Evolutionary conservation across 768 basidiomycete genomes (phyloP).

Genomic region (Butyriboletus loyo): DNA sequence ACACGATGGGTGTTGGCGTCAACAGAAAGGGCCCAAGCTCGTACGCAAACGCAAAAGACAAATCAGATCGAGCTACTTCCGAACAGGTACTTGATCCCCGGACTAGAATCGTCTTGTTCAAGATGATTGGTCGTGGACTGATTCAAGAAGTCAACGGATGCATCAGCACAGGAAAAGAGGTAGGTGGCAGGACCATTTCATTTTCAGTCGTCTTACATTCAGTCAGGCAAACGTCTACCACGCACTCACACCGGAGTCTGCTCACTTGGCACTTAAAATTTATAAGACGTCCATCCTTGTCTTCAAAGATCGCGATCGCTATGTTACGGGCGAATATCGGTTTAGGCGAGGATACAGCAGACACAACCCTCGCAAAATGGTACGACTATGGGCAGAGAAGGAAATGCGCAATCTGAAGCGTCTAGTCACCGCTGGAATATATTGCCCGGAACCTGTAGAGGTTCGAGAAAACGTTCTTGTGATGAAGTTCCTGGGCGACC

Average conservation of each 20-base stretch:
- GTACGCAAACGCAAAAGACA: constrained; percentile 88
- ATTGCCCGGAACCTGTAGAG: constrained; percentile 86
- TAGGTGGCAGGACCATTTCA: constrained; percentile 28
- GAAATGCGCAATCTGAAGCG: constrained; percentile 95
- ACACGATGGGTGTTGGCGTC: constrained; percentile 65
- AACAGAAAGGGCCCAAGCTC: constrained; percentile 93
- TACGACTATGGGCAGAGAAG: constrained; percentile 97
- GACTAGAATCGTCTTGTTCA: constrained; percentile 91
- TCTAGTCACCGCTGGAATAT: constrained; percentile 76
- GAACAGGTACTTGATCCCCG: constrained; percentile 97
- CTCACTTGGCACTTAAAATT: constrained; percentile 90
- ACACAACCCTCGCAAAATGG: constrained; percentile 97
- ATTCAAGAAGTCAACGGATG: constrained; percentile 93
- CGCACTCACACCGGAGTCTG: constrained; percentile 52
- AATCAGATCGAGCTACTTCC: constrained; percentile 92
- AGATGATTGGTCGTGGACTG: constrained; percentile 90
- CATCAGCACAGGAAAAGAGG: constrained; percentile 98
- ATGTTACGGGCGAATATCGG: constrained; percentile 94
- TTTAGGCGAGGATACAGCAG: constrained; percentile 88
- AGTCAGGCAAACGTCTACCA: constrained; percentile 95
- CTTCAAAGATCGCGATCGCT: constrained; percentile 97
- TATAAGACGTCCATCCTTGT: constrained; percentile 98
- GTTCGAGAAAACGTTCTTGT: constrained; percentile 96
- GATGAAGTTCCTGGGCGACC: constrained; percentile 87
- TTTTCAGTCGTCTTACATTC: constrained; percentile 2